Percentiles rank a stretch among this genome's conserved stretches.
These are phyloP conservation scores for Linum trigynum DNA, from an alignment of 345 rosid species.

Conservation along the genomic window DNA sequence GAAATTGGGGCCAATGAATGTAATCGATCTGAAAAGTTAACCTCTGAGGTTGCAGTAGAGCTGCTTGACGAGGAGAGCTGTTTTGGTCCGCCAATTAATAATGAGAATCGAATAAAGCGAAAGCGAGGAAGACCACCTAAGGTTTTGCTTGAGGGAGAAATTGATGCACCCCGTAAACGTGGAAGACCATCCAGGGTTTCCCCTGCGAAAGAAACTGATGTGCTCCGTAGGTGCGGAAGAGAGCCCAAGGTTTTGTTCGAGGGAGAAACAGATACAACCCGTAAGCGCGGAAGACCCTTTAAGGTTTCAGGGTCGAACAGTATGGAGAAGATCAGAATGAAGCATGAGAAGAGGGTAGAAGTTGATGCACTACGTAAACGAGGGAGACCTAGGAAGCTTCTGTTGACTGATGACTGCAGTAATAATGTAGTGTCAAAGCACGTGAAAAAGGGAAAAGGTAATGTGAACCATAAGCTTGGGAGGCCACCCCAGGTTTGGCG, in stretches of 20 bases:
- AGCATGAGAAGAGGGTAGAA: constrained; percentile 12
- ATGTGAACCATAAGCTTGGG: neutral
- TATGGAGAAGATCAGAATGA: neutral
- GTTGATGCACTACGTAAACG: neutral
- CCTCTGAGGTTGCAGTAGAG: neutral
- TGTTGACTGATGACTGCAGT: neutral
- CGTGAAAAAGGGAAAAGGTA: neutral
- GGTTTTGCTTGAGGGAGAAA: neutral
- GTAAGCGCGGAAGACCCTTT: neutral
- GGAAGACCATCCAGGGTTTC: constrained; percentile 17
- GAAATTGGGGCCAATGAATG: neutral
- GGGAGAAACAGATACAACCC: neutral
- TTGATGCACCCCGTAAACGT: constrained; percentile 7
- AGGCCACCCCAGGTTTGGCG: neutral
- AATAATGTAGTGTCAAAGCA: neutral
- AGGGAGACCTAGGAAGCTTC: neutral
- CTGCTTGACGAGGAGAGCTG: constrained; percentile 8
- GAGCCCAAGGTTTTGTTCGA: neutral
- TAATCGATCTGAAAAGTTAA: neutral
- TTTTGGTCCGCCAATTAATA: constrained; percentile 2
- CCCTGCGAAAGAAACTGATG: neutral
- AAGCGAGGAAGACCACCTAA: constrained; percentile 22
- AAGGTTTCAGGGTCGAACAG: neutral
- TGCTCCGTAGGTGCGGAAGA: neutral
- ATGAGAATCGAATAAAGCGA: constrained; percentile 15